Evolutionary conservation across 768 basidiomycete species (phyloP).

Genomic region (Chalciporus piperatus): DNA sequence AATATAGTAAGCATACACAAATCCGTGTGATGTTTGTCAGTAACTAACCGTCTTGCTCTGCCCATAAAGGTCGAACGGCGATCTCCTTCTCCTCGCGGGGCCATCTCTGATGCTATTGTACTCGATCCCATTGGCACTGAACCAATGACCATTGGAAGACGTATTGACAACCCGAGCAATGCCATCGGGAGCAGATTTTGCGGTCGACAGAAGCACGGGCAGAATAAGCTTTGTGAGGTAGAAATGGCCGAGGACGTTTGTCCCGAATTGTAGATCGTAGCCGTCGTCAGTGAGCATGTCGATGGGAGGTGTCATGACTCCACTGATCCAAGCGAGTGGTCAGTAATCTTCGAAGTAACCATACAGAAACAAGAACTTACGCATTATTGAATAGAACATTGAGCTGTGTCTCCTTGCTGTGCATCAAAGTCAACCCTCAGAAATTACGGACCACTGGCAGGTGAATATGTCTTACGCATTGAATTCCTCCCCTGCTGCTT

Average conservation of each 20-base stretch:
- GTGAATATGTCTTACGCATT: constrained; percentile 20
- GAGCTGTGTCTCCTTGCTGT: constrained; percentile 20
- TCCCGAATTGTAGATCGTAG: constrained; percentile 42
- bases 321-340: constrained; percentile 17
- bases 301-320: constrained; percentile 29
- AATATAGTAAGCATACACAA: no score
- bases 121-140: no score
- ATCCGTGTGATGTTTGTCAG: no score
- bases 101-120: no score
- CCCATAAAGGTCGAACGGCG: no score
- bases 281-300: constrained; percentile 36
- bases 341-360: background rate
- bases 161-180: no score
- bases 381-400: constrained; percentile 32
- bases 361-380: constrained; percentile 10
- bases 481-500: constrained; percentile 40
- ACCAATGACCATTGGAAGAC: no score
- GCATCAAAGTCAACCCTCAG: background rate
- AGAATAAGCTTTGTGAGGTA: constrained; percentile 37
- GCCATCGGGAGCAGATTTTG: no score
- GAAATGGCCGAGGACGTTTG: constrained; percentile 36
- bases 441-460: background rate
- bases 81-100: no score
- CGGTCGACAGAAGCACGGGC: no score
- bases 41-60: no score